Evolutionary conservation across 148 eudicot species (phyloP).

Genomic region (Oxyria digyna): DNA sequence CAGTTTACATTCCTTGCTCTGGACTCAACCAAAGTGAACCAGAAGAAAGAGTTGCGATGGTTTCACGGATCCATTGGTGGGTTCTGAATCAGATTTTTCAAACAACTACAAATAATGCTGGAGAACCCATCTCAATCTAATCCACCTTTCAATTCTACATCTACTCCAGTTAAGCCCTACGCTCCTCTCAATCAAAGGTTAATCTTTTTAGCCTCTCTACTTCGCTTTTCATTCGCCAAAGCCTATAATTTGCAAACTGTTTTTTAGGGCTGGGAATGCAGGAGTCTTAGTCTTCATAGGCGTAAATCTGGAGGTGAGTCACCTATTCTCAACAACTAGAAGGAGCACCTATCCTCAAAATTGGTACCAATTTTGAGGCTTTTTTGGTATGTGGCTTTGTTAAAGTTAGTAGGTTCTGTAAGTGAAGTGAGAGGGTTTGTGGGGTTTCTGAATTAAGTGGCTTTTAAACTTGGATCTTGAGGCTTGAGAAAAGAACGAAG

Average conservation of each 20-base stretch:
- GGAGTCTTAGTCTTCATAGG: background rate
- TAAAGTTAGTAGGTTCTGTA: too few relatives aligned
- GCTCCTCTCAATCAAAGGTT: conserved; percentile 10
- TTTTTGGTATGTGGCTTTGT: background rate
- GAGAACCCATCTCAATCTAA: conserved; percentile 4
- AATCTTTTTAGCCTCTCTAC: background rate
- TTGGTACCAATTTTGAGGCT: background rate
- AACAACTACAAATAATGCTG: background rate
- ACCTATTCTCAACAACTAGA: background rate
- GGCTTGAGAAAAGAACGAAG: too few relatives aligned
- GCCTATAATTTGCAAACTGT: background rate
- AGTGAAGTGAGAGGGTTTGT: too few relatives aligned
- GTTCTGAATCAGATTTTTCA: background rate
- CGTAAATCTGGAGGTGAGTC: too few relatives aligned
- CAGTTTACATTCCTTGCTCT: too few relatives aligned
- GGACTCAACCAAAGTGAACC: background rate
- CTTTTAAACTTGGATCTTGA: too few relatives aligned
- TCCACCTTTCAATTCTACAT: background rate
- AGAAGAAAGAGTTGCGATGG: too few relatives aligned
- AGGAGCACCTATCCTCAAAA: background rate
- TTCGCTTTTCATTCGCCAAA: too few relatives aligned
- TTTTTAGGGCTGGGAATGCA: background rate
- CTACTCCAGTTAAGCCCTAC: conserved; percentile 6
- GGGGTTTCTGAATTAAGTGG: too few relatives aligned
- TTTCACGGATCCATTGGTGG: too few relatives aligned